Evolutionary conservation across 2,329 filamentous ascomycete genomes (phyloP).

Genomic region (Cladosporium sp.): DNA sequence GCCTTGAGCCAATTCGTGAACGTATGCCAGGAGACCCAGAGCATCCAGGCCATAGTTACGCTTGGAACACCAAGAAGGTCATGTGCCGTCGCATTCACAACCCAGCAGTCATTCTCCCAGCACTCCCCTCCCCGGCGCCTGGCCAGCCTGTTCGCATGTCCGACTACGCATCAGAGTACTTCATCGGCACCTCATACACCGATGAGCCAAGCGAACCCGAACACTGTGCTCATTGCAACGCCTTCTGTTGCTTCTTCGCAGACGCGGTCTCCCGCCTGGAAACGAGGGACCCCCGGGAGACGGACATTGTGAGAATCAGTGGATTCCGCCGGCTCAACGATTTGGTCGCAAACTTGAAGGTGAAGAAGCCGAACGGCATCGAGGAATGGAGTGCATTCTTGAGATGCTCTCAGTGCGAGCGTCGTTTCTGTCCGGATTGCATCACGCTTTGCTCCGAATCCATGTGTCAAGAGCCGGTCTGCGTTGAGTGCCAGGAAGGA

Average conservation of each 20-base stretch:
- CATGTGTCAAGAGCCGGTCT: conserved; percentile 8
- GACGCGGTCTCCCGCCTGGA: neutral
- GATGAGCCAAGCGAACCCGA: conserved; percentile 10
- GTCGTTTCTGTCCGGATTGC: conserved; percentile 7
- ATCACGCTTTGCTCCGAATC: conserved; percentile 7
- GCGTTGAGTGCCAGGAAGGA: neutral
- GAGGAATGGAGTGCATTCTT: conserved; percentile 20
- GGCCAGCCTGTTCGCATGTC: neutral
- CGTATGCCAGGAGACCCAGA: conserved; percentile 8
- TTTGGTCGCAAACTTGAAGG: neutral
- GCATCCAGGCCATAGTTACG: conserved; percentile 18
- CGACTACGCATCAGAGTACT: conserved; percentile 6
- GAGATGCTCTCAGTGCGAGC: conserved; percentile 19
- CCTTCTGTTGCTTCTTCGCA: conserved; percentile 16
- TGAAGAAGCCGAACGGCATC: conserved; percentile 15
- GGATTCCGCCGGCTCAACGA: neutral
- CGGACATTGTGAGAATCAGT: conserved; percentile 4
- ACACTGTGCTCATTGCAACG: conserved; percentile 15
- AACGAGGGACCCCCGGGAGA: neutral
- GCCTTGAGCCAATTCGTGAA: conserved; percentile 11
- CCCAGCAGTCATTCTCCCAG: conserved; percentile 1
- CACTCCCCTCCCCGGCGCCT: conserved; percentile 1
- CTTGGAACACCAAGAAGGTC: conserved; percentile 19
- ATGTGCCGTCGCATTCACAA: conserved; percentile 15
- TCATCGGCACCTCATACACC: conserved; percentile 6